These are phyloP conservation scores for Peltaster fructicola DNA, from an alignment of 2,329 filamentous ascomycete species.

Conservation along the genomic window DNA sequence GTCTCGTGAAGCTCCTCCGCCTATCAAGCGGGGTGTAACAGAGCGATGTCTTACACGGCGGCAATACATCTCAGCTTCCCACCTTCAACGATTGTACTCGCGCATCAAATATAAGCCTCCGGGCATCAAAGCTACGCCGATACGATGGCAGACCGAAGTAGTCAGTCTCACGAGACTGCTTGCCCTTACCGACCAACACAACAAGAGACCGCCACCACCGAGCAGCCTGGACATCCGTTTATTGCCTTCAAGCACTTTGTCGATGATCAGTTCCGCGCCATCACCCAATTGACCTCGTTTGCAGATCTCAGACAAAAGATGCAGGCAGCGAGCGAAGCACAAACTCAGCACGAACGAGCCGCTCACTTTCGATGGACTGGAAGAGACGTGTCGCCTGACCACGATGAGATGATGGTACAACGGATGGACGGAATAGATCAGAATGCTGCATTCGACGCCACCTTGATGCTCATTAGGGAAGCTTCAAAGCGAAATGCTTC, in stretches of 20 bases:
- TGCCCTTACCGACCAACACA: no score
- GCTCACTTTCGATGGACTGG: slow-evolving; percentile 14
- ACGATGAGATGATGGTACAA: slow-evolving; percentile 7
- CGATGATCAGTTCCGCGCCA: slow-evolving; percentile 37
- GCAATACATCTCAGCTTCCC: no score
- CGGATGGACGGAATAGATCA: slow-evolving; percentile 6
- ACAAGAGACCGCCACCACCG: no score
- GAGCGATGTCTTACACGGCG: no score
- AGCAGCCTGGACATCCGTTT: no score
- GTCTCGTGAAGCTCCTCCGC: no score
- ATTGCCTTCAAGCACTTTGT: slow-evolving; percentile 43
- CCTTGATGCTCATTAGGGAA: slow-evolving; percentile 10
- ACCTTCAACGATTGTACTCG: no score
- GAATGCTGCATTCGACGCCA: slow-evolving; percentile 8
- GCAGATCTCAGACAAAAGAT: slow-evolving; percentile 15
- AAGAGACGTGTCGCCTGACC: slow-evolving; percentile 9
- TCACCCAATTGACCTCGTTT: slow-evolving; percentile 21
- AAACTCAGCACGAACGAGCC: slow-evolving; percentile 10
- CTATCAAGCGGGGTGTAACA: no score
- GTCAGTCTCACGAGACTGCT: no score
- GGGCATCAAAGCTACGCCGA: no score
- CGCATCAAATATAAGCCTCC: no score
- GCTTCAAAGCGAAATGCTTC: slow-evolving; percentile 10
- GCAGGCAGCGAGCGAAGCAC: slow-evolving; percentile 9
- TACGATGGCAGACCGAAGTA: no score